Base-by-base conservation (phyloP, 73 alveolate species). In the Paramecium bursaria region DNA sequence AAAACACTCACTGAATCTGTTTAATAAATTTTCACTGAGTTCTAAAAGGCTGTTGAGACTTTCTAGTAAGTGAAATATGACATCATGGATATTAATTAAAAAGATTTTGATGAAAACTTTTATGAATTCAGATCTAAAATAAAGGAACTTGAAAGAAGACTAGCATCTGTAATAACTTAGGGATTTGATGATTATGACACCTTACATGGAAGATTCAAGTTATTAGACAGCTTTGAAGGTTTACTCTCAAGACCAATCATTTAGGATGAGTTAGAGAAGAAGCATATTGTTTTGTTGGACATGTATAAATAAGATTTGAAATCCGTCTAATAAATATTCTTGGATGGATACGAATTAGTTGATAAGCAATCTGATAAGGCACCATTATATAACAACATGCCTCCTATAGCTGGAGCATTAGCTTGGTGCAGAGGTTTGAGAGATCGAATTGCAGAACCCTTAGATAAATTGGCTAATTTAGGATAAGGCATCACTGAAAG, bases 321-420 rank as follows among this genome's bases (percentile, higher is more conserved):
- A 91, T 74, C 86, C 2, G 99, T 96, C 6, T 95, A 96, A 73
- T 76, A 90, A 35, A 94, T 96, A 86, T 97, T 95, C 95, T 85
- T 94, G 55, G 98, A 94, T 86, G 98, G 99, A 3, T 96, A 96
- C 73, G 96, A 97, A 49, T 96, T 95, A 60, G 99, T 98, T 3
- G 99, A 98, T 86, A 97, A 86, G 50, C 76, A 92, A 49, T 98
- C 92, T 74, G 98, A 94, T 48, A 94, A 93, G 73, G 98, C 99
- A 4, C 99, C 99, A 2, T 90, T 98, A 55, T 93, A 94, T 75
- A 95, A 95, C 91, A 98, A 98, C 88, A 88, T 97, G 98, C 99
- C 99, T 23, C 99, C 99, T 5, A 97, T 98, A 10, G 99, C 99
- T 11, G 99, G 99, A 22, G 99, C 99, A 82, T 90, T 98, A 61